Evolutionary conservation across 2,329 filamentous ascomycete species (phyloP).

Genomic region (Diaporthe sp.): DNA sequence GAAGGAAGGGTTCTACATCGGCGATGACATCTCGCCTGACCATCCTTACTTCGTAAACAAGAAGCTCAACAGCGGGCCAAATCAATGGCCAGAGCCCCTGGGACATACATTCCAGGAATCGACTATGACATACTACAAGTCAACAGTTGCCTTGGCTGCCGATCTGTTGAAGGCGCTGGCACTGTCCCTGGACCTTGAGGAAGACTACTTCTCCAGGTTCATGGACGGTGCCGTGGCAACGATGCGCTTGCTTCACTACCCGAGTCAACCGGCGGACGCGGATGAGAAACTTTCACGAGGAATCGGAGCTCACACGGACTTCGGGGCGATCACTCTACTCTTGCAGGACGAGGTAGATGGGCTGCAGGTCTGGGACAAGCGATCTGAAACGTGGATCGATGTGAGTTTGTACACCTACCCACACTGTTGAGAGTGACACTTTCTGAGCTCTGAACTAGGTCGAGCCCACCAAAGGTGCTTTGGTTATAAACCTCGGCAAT

Average conservation of each 20-base stretch:
- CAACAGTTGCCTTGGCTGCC: constrained; percentile 50
- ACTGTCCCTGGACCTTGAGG: constrained; percentile 48
- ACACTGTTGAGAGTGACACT: too few relatives aligned
- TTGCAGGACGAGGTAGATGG: constrained; percentile 61
- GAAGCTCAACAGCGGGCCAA: constrained; percentile 52
- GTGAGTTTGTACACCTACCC: constrained; percentile 37
- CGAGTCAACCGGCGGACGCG: constrained; percentile 48
- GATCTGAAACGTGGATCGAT: constrained; percentile 55
- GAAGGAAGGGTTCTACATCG: constrained; percentile 54
- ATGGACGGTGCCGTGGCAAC: constrained; percentile 54
- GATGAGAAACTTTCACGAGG: constrained; percentile 46
- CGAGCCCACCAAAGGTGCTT: constrained; percentile 54
- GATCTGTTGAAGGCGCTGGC: constrained; percentile 52
- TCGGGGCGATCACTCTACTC: constrained; percentile 64
- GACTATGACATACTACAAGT: constrained; percentile 50
- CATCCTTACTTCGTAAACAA: constrained; percentile 52
- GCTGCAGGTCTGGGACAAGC: constrained; percentile 59
- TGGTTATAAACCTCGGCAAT: constrained; percentile 62
- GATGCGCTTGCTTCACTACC: constrained; percentile 58
- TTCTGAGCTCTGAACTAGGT: constrained; percentile 44
- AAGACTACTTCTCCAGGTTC: constrained; percentile 53
- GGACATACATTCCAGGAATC: constrained; percentile 47
- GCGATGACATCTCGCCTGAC: constrained; percentile 50
- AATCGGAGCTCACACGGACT: constrained; percentile 63
- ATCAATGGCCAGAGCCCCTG: constrained; percentile 54